Evolutionary conservation across 2,329 filamentous ascomycete genomes (phyloP).

Genomic region (Salinomyces thailandicus): DNA sequence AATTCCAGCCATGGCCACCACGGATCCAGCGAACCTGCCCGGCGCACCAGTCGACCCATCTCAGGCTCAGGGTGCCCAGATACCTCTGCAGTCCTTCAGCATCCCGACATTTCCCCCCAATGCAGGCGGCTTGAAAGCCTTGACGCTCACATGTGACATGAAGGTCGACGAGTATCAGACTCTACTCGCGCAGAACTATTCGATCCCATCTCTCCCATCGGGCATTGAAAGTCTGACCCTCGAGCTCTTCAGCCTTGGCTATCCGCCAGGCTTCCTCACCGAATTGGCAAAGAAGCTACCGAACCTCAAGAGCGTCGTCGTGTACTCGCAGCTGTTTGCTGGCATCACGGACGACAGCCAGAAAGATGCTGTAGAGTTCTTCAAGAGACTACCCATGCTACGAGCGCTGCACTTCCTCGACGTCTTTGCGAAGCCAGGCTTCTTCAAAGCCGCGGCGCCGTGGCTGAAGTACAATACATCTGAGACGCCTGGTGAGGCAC

Average conservation of each 20-base stretch:
- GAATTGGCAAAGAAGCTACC: conserved; percentile 31
- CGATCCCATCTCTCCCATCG: conserved; percentile 29
- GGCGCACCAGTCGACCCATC: conserved; percentile 15
- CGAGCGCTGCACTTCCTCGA: conserved; percentile 39
- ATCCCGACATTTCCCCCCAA: conserved; percentile 36
- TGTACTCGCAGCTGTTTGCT: conserved; percentile 38
- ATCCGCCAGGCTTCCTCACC: conserved; percentile 34
- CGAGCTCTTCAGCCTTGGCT: conserved; percentile 41
- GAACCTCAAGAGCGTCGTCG: conserved; percentile 33
- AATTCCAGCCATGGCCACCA: conserved; percentile 11
- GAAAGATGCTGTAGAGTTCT: conserved; percentile 33
- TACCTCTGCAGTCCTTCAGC: conserved; percentile 36
- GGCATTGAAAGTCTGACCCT: conserved; percentile 36
- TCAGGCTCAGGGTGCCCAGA: conserved; percentile 35
- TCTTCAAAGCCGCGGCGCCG: conserved; percentile 26
- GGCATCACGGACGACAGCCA: conserved; percentile 31
- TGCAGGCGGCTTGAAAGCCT: conserved; percentile 33
- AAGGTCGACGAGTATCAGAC: conserved; percentile 37
- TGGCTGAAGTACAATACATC: conserved; percentile 24
- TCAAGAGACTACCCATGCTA: conserved; percentile 27
- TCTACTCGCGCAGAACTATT: conserved; percentile 27
- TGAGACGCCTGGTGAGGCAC: conserved; percentile 17
- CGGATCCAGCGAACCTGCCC: conserved; percentile 9
- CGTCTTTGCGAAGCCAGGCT: conserved; percentile 34
- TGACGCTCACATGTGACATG: conserved; percentile 42